phyloP scores from a whole-genome alignment of 306 rosid species.

The Geum urbanum region DNA sequence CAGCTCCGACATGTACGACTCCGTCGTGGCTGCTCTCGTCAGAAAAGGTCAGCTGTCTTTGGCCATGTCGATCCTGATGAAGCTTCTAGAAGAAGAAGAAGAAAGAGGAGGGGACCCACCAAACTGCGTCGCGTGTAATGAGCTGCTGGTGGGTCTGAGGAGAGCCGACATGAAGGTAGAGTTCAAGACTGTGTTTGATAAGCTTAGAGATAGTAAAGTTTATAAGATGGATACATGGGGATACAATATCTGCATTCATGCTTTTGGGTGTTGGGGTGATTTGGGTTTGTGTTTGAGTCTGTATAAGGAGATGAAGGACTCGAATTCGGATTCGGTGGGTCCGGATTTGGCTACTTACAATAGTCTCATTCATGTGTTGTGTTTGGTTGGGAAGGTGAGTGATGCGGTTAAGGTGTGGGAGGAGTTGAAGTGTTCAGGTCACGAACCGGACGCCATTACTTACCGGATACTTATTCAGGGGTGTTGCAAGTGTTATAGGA shows the following conservation, averaged over 20 bases:
- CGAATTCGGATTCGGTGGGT: constrained; percentile 19
- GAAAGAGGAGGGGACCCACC: neutral
- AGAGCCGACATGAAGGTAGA: constrained; percentile 58
- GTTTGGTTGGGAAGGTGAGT: constrained; percentile 60
- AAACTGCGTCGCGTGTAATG: constrained; percentile 46
- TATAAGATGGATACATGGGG: constrained; percentile 55
- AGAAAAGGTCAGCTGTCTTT: constrained; percentile 51
- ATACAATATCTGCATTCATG: constrained; percentile 66
- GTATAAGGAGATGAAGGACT: constrained; percentile 62
- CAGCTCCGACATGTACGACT: constrained; percentile 38
- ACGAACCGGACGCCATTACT: constrained; percentile 63
- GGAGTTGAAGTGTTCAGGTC: constrained; percentile 71
- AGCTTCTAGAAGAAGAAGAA: constrained; percentile 41
- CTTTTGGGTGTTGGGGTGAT: constrained; percentile 90
- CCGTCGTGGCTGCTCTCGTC: constrained; percentile 54
- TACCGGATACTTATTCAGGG: constrained; percentile 67
- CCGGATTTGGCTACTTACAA: constrained; percentile 84
- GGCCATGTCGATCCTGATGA: constrained; percentile 58
- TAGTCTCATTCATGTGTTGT: constrained; percentile 59
- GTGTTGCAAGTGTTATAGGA: constrained; percentile 52
- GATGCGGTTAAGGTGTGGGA: constrained; percentile 69
- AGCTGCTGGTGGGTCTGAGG: constrained; percentile 57
- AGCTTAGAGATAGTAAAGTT: constrained; percentile 36
- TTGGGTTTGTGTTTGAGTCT: constrained; percentile 50
- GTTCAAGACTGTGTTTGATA: constrained; percentile 51